These are phyloP conservation scores for Penicillium manginii DNA, from an alignment of 495 filamentous ascomycete species.

Conservation along the genomic window DNA sequence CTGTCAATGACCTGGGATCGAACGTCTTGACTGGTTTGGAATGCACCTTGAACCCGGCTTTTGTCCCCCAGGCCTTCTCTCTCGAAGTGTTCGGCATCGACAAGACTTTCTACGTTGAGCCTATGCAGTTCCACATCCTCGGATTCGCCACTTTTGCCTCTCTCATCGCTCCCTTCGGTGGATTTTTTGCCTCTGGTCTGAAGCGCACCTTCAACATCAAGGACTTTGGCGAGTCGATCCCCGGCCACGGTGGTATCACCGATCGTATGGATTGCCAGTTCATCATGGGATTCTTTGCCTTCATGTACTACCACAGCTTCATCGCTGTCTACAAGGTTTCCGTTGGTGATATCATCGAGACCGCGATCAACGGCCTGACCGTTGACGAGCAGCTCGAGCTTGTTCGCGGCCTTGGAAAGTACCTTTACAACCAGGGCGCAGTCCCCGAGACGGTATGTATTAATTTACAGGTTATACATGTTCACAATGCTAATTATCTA, in stretches of 20 bases:
- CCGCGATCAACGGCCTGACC: slow-evolving; percentile 80
- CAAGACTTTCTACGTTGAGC: slow-evolving; percentile 66
- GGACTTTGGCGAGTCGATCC: slow-evolving; percentile 98
- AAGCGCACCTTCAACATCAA: slow-evolving; percentile 99
- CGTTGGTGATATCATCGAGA: slow-evolving; percentile 85
- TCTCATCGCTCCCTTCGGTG: slow-evolving; percentile 95
- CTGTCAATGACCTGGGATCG: slow-evolving; percentile 92
- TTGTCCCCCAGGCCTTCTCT: slow-evolving; percentile 76
- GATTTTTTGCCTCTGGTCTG: slow-evolving; percentile 96
- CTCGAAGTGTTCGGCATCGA: slow-evolving; percentile 68
- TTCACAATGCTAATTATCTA: slow-evolving; percentile 13
- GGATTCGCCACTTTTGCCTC: slow-evolving; percentile 93
- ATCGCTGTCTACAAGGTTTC: slow-evolving; percentile 83
- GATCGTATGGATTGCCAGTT: slow-evolving; percentile 99
- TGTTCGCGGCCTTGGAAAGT: slow-evolving; percentile 78
- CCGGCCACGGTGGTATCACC: slow-evolving; percentile 97
- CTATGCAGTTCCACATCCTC: slow-evolving; percentile 95
- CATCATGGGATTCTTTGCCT: slow-evolving; percentile 99
- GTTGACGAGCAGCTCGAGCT: slow-evolving; percentile 88
- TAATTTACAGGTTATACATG: neutral
- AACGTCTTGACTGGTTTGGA: slow-evolving; percentile 90
- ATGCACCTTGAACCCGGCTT: slow-evolving; percentile 92
- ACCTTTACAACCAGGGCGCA: slow-evolving; percentile 82
- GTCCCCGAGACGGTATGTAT: slow-evolving; percentile 62
- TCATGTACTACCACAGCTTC: slow-evolving; percentile 98